Percentiles rank a stretch among this genome's conserved stretches.
These are phyloP conservation scores for Cicer arietinum DNA, from an alignment of 306 rosid species.

Conservation along the genomic window DNA sequence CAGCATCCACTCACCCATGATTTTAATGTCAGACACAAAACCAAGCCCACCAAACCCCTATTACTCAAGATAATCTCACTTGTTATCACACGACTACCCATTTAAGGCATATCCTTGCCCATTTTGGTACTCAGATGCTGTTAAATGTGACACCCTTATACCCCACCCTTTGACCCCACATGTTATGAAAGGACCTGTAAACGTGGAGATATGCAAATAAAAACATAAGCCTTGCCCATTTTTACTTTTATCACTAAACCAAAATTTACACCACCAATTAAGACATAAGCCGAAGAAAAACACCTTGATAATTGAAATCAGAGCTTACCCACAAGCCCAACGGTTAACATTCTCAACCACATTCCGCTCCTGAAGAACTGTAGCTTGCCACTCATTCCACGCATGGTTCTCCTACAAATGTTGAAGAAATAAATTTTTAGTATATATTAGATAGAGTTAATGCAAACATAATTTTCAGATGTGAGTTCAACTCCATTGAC, in stretches of 20 bases:
- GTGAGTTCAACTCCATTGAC: conserved; percentile 19
- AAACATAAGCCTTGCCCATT: background rate
- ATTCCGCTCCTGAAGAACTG: conserved; percentile 84
- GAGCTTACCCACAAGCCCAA: conserved; percentile 97
- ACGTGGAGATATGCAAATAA: background rate
- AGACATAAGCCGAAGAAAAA: conserved; percentile 3
- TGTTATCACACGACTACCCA: conserved; percentile 3
- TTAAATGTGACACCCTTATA: background rate
- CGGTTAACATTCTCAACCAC: conserved; percentile 82
- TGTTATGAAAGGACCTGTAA: background rate
- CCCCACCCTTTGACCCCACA: background rate
- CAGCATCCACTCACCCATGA: conserved; percentile 31
- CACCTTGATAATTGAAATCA: conserved; percentile 19
- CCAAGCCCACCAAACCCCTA: conserved; percentile 21
- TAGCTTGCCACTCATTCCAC: conserved; percentile 92
- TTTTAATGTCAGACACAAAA: conserved; percentile 28
- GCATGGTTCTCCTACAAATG: conserved; percentile 71
- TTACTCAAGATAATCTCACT: conserved; percentile 4
- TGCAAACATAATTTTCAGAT: conserved; percentile 10
- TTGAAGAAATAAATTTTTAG: conserved; percentile 23
- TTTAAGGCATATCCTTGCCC: conserved; percentile 7
- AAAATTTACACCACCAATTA: conserved; percentile 16
- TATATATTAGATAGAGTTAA: conserved; percentile 8
- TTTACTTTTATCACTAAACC: conserved; percentile 1
- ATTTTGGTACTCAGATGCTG: background rate